phyloP scores from a whole-genome alignment of 176 grass and related monocot genomes.

The Aegilops speltoides region DNA sequence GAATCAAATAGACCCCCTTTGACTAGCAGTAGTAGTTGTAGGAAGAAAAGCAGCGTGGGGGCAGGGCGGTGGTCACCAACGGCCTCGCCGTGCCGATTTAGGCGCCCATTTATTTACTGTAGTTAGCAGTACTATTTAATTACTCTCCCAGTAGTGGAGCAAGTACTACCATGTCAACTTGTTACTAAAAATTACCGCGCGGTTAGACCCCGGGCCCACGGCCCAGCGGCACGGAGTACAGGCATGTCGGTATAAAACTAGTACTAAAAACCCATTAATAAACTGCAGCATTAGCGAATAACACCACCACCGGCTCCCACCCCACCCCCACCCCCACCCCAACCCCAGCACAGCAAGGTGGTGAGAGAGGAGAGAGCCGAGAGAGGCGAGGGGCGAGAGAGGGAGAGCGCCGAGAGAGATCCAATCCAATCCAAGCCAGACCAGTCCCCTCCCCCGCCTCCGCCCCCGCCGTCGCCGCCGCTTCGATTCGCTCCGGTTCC shows the following conservation, averaged over 20 bases:
- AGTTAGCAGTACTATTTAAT: neutral
- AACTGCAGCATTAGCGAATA: slow-evolving; percentile 17
- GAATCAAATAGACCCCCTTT: neutral
- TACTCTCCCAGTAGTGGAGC: neutral
- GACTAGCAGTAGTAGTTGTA: too few relatives aligned
- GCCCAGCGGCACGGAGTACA: neutral
- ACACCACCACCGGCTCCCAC: neutral
- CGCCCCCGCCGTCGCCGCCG: neutral
- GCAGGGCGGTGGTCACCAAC: too few relatives aligned
- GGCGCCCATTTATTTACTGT: neutral
- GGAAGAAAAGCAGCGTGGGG: too few relatives aligned
- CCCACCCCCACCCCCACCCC: slow-evolving; percentile 2
- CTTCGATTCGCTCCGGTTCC: neutral
- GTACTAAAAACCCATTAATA: slow-evolving; percentile 1
- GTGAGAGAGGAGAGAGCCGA: neutral
- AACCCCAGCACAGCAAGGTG: neutral
- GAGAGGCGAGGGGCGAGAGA: neutral
- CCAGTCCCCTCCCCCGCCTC: neutral
- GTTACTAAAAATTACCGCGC: neutral
- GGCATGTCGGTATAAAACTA: slow-evolving; percentile 74
- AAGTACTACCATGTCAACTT: neutral
- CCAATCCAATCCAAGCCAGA: slow-evolving; percentile 38
- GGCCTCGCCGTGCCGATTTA: neutral
- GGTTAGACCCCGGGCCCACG: neutral
- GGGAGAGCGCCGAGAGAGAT: slow-evolving; percentile 27